These are phyloP conservation scores for Leishmania aethiopica DNA, from an alignment of 208 protist species.

Conservation along the genomic window DNA sequence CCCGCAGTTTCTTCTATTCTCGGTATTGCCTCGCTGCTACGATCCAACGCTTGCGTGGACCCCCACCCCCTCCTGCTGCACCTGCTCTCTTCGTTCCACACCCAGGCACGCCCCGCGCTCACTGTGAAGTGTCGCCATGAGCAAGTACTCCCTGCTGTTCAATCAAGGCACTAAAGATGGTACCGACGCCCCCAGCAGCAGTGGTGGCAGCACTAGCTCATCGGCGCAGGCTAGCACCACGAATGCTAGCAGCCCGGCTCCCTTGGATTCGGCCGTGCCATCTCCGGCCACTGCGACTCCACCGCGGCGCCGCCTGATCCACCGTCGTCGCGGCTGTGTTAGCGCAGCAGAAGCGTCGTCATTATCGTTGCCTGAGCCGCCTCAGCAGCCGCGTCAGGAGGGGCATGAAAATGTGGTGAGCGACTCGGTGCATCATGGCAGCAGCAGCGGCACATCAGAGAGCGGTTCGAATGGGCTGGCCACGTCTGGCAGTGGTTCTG, in stretches of 20 bases:
- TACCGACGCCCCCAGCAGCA: neutral
- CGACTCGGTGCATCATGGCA: neutral
- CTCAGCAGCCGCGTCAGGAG: neutral
- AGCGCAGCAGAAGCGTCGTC: neutral
- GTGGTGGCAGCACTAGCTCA: neutral
- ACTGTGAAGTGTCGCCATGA: constrained; percentile 15
- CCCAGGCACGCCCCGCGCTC: neutral
- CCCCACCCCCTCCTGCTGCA: neutral
- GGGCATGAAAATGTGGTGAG: neutral
- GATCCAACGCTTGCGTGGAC: neutral
- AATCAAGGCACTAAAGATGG: constrained; percentile 1
- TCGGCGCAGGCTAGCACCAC: neutral
- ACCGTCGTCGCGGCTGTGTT: constrained; percentile 11
- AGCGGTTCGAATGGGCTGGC: neutral
- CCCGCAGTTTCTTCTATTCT: neutral
- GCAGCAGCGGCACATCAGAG: neutral
- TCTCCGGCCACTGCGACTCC: neutral
- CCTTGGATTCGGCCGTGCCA: neutral
- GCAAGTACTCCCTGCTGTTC: constrained; percentile 61
- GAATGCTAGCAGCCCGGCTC: neutral
- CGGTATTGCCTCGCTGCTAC: neutral
- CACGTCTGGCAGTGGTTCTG: neutral
- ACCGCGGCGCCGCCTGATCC: constrained; percentile 9
- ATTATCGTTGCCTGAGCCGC: neutral
- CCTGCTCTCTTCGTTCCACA: neutral